Evolutionary conservation across 805 yeast genomes (phyloP).

Genomic region (Myxozyma melibiosi): DNA sequence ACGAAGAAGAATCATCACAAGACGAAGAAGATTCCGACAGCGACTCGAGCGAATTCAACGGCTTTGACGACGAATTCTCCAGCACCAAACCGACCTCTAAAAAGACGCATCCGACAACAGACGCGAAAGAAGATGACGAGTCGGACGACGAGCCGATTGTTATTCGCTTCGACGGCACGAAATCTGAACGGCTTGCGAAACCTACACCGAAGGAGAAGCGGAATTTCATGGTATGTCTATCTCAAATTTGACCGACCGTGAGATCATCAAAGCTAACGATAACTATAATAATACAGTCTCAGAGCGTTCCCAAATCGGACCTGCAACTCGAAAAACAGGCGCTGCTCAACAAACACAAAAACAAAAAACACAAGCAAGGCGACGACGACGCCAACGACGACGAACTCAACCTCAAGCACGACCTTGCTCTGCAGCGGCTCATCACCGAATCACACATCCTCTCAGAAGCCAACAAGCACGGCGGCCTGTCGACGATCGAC

Average conservation of each 20-base stretch:
- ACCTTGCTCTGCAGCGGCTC: slow-evolving; percentile 66
- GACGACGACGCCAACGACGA: slow-evolving; percentile 35
- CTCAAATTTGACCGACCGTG: not conserved
- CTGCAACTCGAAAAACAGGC: slow-evolving; percentile 18
- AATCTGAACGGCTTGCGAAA: slow-evolving; percentile 21
- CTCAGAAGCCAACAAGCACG: slow-evolving; percentile 38
- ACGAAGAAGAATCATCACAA: slow-evolving; percentile 14
- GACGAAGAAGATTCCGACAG: slow-evolving; percentile 2
- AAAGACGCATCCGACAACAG: not conserved
- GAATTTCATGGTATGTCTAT: slow-evolving; percentile 36
- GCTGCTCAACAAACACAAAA: slow-evolving; percentile 19
- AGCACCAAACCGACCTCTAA: not conserved
- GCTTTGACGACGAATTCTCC: slow-evolving; percentile 28
- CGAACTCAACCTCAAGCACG: slow-evolving; percentile 60
- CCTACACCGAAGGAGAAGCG: slow-evolving; percentile 37
- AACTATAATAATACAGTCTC: slow-evolving; percentile 14
- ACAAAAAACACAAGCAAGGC: slow-evolving; percentile 31
- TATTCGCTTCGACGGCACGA: slow-evolving; percentile 42
- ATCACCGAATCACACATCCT: slow-evolving; percentile 69
- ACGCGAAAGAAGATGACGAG: slow-evolving; percentile 30
- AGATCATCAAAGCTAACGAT: not conserved
- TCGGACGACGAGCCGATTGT: slow-evolving; percentile 39
- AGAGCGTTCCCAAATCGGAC: slow-evolving; percentile 41
- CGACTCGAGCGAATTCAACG: slow-evolving; percentile 32
- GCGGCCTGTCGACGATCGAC: not conserved